Evolutionary conservation across 2,329 filamentous ascomycete species (phyloP).

Genomic region (Pyrenophora seminiperda): DNA sequence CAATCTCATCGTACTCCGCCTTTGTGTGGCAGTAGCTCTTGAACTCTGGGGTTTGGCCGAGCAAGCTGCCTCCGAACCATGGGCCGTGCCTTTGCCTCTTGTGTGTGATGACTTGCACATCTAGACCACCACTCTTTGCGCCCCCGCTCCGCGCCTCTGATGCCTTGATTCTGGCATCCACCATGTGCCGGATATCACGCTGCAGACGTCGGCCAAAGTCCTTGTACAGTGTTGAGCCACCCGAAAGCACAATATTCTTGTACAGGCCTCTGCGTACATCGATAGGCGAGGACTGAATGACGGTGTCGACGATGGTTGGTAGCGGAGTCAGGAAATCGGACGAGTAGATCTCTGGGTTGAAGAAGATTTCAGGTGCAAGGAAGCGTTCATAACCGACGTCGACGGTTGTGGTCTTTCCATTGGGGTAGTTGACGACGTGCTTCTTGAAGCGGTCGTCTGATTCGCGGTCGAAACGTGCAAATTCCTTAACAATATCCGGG

Average conservation of each 20-base stretch:
- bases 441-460: conserved; percentile 83
- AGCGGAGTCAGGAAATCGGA: conserved; percentile 97
- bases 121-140: conserved; percentile 89
- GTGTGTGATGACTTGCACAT: conserved; percentile 96
- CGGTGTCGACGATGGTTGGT: conserved; percentile 90
- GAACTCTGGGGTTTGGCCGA: conserved; percentile 98
- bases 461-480: conserved; percentile 90
- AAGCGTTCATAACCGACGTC: conserved; percentile 98
- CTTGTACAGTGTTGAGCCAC: conserved; percentile 97
- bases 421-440: conserved; percentile 83
- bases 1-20: conserved; percentile 83
- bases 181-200: conserved; percentile 93
- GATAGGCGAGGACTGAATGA: conserved; percentile 97
- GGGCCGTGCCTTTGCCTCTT: conserved; percentile 96
- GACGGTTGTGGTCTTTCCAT: conserved; percentile 81
- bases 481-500: conserved; percentile 99
- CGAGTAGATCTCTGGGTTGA: conserved; percentile 99
- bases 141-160: conserved; percentile 92
- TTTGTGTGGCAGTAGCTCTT: conserved; percentile 93
- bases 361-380: conserved; percentile 98
- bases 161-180: conserved; percentile 88
- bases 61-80: conserved; percentile 96
- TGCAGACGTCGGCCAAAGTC: conserved; percentile 96
- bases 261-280: conserved; percentile 96
- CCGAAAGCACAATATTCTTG: conserved; percentile 99